phyloP scores from a whole-genome alignment of 768 basidiomycete genomes.

The Collybia sordida region DNA sequence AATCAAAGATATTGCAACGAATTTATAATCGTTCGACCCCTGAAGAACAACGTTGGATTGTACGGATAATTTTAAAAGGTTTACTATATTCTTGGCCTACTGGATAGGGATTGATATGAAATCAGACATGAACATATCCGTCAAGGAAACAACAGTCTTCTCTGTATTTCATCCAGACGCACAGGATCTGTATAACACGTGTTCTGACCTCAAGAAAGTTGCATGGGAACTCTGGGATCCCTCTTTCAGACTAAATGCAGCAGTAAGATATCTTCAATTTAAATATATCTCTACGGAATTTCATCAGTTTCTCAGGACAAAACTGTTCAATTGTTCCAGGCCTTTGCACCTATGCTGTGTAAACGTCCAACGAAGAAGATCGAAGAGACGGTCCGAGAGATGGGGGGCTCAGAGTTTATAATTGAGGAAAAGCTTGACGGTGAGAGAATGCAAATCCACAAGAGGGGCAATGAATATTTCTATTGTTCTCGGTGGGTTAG shows the following conservation, averaged over 20 bases:
- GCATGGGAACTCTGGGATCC: constrained; percentile 88
- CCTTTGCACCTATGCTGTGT: constrained; percentile 95
- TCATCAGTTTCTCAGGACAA: constrained; percentile 59
- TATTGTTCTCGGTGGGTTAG: constrained; percentile 80
- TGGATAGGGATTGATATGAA: not conserved
- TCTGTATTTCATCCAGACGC: constrained; percentile 93
- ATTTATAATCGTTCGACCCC: constrained; percentile 80
- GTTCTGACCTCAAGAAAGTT: constrained; percentile 93
- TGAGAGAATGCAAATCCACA: constrained; percentile 95
- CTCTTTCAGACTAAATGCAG: constrained; percentile 57
- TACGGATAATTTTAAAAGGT: constrained; percentile 97
- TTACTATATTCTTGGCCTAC: constrained; percentile 1
- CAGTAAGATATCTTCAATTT: constrained; percentile 33
- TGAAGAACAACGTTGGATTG: constrained; percentile 92
- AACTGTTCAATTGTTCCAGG: constrained; percentile 74
- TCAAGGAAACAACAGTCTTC: constrained; percentile 93
- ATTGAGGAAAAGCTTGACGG: constrained; percentile 99
- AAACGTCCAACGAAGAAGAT: constrained; percentile 81
- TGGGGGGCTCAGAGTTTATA: constrained; percentile 77
- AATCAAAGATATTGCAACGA: constrained; percentile 73
- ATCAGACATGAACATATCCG: constrained; percentile 86
- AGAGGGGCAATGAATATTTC: constrained; percentile 85
- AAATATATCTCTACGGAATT: not conserved
- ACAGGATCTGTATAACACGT: constrained; percentile 91
- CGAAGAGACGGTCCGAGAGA: constrained; percentile 81